Evolutionary conservation across 306 rosid species (phyloP), one percentile per base, ranked within the genome.

Genomic region (Rubus idaeus): DNA sequence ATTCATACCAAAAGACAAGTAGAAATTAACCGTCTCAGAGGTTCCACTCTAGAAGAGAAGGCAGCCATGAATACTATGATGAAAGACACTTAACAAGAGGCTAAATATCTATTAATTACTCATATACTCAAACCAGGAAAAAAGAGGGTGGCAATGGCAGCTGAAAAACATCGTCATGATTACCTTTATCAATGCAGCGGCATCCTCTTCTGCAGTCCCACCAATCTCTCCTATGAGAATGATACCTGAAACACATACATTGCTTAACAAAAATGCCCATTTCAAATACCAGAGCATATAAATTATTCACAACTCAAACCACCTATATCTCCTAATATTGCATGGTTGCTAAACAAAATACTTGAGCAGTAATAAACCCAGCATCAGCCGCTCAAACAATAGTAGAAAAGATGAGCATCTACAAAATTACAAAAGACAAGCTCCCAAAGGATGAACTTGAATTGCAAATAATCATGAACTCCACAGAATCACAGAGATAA

Each of bases 191-290:
- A 96, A 78, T 68, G 97, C 93, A 80, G 99, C 99, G 75, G 97
- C 99, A 91, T 96, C 99, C 80, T 96, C 99, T 88, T 96, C 97
- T 49, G 99, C 99, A 64, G 98, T 96, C 68, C 99, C 99, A 79
- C 99, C 99, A 64, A 96, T 96, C 86, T 96, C 99, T 85, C 99
- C 98, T 41, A 96, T 96, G 57, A 96, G 89, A 87, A 96, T 10
- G 68, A 96, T 92, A 72, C 99, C 98, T 92, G 89, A 82, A 82
- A 75, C 45, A 39, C 67, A 82, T 35, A 75, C 77, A 70, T 45
- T 37, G 49, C 49, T 65, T 40, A 65, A 18, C 46, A 42, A 42
- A 42, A 5, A 8, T 42, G 46, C 46, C 8, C 5, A 5, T 30
- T 23, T 30, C 35, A 30, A 30, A 30, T 30, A 30, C 35, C 35